Base-by-base conservation (phyloP, 108 stramenopile genomes). In the Skeletonema marinoi region DNA sequence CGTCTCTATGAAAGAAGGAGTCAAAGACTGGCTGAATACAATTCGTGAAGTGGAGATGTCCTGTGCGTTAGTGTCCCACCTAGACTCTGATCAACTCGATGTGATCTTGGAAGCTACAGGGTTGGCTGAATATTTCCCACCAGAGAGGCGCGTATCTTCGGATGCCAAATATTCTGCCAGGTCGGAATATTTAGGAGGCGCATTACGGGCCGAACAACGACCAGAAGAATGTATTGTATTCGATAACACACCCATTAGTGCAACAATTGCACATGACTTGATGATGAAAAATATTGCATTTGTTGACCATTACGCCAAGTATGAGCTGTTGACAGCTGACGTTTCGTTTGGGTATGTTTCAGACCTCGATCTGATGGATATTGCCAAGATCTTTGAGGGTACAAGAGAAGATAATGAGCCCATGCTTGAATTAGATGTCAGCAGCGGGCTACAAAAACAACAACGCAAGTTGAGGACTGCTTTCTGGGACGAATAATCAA, bases 201-300 rank as follows among this genome's bases (percentile, higher is more conserved):
- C 89, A 13, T 51, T 94, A 21, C 84, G 91, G n/a, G 69, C 89
- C 25, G 90, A 91, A 63, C 74, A 86, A 69, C 87, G 89, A 29
- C 91, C 93, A 8, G 90, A 92, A 58, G 85, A 88, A 56, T 94
- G 93, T 66, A 78, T 92, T 33, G 83, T 90, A 6, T 92, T 94
- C 63, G 93, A 92, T 71, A 77, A 86, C 48, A 89, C 84, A 54
- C 90, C 93, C 1, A 33, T 63, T 17, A 83, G 88, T 9, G 75
- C 85, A 16, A 78, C 60, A 10, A 86, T 82, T 11, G 91, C 90
- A 7, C 91, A 88, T 60, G 91, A 92, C 30, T 78, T 87, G 13
- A 79, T 83, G n/a, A 92, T 92, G 93, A 87, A 88, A 62, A 84
- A 82, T 68, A 86, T 94, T 14, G 73, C 85, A 6, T 51, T 92